Evolutionary conservation across 495 filamentous ascomycete genomes (phyloP).

Genomic region (Talaromyces thailandensis): DNA sequence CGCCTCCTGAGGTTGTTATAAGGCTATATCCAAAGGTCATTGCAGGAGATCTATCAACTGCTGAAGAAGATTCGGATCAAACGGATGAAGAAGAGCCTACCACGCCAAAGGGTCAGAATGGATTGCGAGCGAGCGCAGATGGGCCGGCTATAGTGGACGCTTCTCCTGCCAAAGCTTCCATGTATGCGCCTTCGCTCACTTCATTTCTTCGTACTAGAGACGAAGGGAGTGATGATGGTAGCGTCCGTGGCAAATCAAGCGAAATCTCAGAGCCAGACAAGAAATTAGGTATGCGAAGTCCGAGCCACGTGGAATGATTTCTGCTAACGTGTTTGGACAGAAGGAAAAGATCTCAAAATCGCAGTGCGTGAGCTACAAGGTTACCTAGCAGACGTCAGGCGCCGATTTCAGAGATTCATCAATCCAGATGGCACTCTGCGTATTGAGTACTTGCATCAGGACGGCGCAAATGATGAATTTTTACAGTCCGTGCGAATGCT

Average conservation of each 20-base stretch:
- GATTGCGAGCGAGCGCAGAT: conserved; percentile 20
- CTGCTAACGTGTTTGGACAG: conserved; percentile 14
- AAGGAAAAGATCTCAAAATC: conserved; percentile 71
- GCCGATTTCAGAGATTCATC: conserved; percentile 72
- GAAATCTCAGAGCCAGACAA: conserved; percentile 16
- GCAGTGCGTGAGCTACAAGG: conserved; percentile 74
- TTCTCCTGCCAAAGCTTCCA: conserved; percentile 11
- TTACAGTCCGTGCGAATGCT: conserved; percentile 32
- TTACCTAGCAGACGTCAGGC: conserved; percentile 76
- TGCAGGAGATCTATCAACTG: conserved; percentile 57
- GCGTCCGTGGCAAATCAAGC: conserved; percentile 27
- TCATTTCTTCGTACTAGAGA: conserved; percentile 40
- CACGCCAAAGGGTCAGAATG: conserved; percentile 15
- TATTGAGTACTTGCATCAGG: conserved; percentile 36
- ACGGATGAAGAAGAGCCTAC: conserved; percentile 10
- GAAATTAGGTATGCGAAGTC: conserved; percentile 28
- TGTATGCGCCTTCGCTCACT: conserved; percentile 47
- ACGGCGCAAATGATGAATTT: conserved; percentile 44
- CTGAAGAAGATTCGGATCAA: conserved; percentile 25
- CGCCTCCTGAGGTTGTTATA: conserved; percentile 84
- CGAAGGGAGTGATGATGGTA: conserved; percentile 36
- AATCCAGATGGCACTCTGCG: conserved; percentile 69
- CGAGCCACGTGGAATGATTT: neutral
- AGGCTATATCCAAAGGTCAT: conserved; percentile 75
- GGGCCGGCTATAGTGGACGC: conserved; percentile 15